A percentile compares a stretch with the other conserved stretches of the same genome.
phyloP scores from a whole-genome alignment of 148 eudicot genomes.

The Persicaria tinctoria region DNA sequence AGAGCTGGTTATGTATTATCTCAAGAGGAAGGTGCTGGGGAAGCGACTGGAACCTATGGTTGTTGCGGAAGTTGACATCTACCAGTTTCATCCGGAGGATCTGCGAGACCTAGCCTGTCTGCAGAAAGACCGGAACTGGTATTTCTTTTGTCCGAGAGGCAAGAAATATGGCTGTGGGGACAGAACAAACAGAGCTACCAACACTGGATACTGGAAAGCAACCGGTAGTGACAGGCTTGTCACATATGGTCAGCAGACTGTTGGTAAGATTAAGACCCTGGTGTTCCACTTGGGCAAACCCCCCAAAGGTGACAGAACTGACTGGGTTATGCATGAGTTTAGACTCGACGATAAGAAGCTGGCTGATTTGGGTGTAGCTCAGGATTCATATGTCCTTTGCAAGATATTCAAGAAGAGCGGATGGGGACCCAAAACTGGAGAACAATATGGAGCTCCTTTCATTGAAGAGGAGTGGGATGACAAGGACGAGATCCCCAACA shows the following conservation, averaged over 20 bases:
- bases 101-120: constrained; percentile 39
- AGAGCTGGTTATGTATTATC: constrained; percentile 60
- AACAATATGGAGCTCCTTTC: constrained; percentile 15
- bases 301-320: constrained; percentile 59
- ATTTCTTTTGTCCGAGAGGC: constrained; percentile 59
- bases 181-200: constrained; percentile 53
- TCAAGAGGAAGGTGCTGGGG: constrained; percentile 68
- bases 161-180: constrained; percentile 47
- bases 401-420: constrained; percentile 68
- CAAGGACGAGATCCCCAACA: not conserved
- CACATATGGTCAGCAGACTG: constrained; percentile 23
- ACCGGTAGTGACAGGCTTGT: constrained; percentile 61
- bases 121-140: constrained; percentile 63
- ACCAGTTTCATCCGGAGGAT: constrained; percentile 57
- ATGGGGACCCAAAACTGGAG: constrained; percentile 45
- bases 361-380: constrained; percentile 33
- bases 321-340: constrained; percentile 85
- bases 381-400: constrained; percentile 56
- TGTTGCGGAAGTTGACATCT: constrained; percentile 53
- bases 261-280: constrained; percentile 65
- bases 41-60: constrained; percentile 28
- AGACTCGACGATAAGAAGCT: constrained; percentile 34
- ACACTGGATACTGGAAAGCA: constrained; percentile 68
- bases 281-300: constrained; percentile 60
- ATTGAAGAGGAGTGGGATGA: constrained; percentile 11